Conservation (phyloP, 441 rosid genomes). For the Isatis lusitanica region DNA sequence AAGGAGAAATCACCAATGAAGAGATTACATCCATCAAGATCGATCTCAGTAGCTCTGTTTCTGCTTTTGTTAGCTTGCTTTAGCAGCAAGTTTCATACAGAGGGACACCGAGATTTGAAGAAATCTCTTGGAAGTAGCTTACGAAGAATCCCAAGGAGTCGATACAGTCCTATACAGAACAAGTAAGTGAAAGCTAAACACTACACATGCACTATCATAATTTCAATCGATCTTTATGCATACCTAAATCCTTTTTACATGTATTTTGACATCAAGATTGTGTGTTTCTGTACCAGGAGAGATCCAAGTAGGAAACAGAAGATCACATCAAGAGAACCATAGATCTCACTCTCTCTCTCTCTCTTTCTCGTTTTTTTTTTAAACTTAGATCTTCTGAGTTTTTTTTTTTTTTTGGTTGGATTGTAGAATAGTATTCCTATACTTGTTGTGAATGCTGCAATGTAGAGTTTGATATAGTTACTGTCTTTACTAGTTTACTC, state of each 20-base stretch:
- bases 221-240: slow-evolving; percentile 19
- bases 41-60: slow-evolving; percentile 43
- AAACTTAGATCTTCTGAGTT: neutral
- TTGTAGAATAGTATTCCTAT: slow-evolving; percentile 13
- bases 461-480: slow-evolving; percentile 16
- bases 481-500: slow-evolving; percentile 5
- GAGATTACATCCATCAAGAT: slow-evolving; percentile 39
- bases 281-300: slow-evolving; percentile 38
- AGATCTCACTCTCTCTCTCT: neutral
- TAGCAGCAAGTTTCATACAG: slow-evolving; percentile 35
- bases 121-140: slow-evolving; percentile 50
- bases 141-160: slow-evolving; percentile 67
- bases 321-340: slow-evolving; percentile 32
- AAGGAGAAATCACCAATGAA: slow-evolving; percentile 33
- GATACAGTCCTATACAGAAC: slow-evolving; percentile 69
- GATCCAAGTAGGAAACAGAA: slow-evolving; percentile 38
- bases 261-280: slow-evolving; percentile 28
- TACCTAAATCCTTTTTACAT: slow-evolving; percentile 32
- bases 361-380: neutral
- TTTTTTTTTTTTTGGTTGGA: neutral
- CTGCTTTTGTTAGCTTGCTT: slow-evolving; percentile 46
- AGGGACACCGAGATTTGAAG: slow-evolving; percentile 40
- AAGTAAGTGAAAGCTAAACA: slow-evolving; percentile 43
- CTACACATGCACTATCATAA: neutral
- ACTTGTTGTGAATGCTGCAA: slow-evolving; percentile 18